phyloP scores from a whole-genome alignment of 148 eudicot genomes.

The Fallopia convolvulus region DNA sequence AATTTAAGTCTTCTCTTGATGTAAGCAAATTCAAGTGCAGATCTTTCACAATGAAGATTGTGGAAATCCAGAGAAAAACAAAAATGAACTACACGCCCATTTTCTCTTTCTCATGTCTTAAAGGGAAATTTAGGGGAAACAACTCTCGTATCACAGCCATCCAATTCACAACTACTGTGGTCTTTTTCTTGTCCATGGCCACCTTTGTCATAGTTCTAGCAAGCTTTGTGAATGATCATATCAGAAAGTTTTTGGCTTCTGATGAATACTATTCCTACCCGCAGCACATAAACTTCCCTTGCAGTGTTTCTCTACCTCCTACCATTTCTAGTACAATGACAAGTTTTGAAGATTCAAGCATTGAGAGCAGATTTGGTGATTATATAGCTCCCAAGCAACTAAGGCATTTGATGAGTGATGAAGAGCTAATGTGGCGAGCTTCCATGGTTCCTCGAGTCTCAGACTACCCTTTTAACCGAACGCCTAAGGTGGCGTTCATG shows the following conservation, averaged over 20 bases:
- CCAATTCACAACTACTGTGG: constrained; percentile 46
- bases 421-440: constrained; percentile 54
- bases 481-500: constrained; percentile 69
- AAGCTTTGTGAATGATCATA: constrained; percentile 36
- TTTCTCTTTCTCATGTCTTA: constrained; percentile 17
- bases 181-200: constrained; percentile 38
- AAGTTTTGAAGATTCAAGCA: background rate
- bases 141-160: constrained; percentile 38
- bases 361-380: background rate
- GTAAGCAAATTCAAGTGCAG: background rate
- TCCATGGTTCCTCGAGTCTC: constrained; percentile 45
- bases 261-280: constrained; percentile 31
- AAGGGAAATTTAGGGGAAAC: constrained; percentile 24
- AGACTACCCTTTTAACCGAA: constrained; percentile 34
- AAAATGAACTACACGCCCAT: background rate
- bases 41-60: constrained; percentile 3
- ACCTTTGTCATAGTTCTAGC: constrained; percentile 44
- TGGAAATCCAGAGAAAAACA: background rate
- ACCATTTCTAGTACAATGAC: too few species aligned
- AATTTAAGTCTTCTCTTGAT: constrained; percentile 1
- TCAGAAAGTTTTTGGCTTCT: constrained; percentile 27
- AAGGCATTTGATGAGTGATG: constrained; percentile 55
- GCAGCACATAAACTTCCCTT: background rate
- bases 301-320: background rate
- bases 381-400: constrained; percentile 22